Evolutionary conservation across 306 rosid species (phyloP), one percentile per base, ranked within the genome.

Genomic region (Castanea sativa): DNA sequence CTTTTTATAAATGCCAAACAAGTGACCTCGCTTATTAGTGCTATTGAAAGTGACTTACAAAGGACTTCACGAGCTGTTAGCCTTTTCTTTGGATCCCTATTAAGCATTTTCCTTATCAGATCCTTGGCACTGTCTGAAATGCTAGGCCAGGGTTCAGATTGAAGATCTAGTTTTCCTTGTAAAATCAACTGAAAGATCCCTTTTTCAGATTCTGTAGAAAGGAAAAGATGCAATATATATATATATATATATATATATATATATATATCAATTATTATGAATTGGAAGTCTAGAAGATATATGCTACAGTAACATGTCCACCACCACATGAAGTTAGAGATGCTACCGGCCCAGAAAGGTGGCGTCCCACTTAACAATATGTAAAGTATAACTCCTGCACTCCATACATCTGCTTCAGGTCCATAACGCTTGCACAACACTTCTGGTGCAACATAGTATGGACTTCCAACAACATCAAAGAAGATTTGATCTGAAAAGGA

Each of bases 371-470:
- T 82, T 73, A 89, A 83, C 71, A 89, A 80, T 74, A 89, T 89
- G 88, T 89, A 87, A 73, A 85, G 70, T 74, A 89, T 87, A 73
- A 89, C 89, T 56, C 92, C 92, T 1, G 92, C 92, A 81, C 92
- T 89, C 90, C 90, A 89, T 38, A 89, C 92, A 79, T 89, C 92
- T 18, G 88, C 78, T 81, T 89, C 90, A 1, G 87, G 90, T 69
- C 92, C 92, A 79, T 89, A 89, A 33, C 9, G 84, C 84, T 89
- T 89, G 75, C 89, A 83, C 85, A 89, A 83, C 61, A 89, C 92
- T 73, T 89, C 90, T 29, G 92, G 92, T 74, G 92, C 90, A 51
- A 89, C 90, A 83, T 89, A 89, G 80, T 85, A 89, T 70, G 92
- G 92, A 81, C 92, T 87, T 79, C 90, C 92, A 56, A 89, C 90